Evolutionary conservation across 2,329 filamentous ascomycete genomes (phyloP).

Genomic region (Cladosporium sp.): DNA sequence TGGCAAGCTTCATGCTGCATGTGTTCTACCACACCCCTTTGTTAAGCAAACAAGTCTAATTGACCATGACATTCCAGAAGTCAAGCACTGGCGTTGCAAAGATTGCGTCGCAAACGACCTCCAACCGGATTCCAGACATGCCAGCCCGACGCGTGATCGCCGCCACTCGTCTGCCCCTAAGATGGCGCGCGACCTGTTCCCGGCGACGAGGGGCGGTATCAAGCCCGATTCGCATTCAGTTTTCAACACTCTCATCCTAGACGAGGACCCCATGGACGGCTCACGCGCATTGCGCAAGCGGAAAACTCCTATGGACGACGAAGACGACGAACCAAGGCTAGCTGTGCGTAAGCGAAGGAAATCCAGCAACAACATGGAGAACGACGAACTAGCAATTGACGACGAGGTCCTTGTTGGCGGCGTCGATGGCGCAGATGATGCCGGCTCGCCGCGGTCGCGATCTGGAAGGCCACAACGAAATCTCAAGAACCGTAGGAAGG

Average conservation of each 20-base stretch:
- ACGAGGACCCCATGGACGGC: slow-evolving; percentile 68
- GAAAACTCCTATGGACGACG: slow-evolving; percentile 64
- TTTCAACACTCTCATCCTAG: slow-evolving; percentile 65
- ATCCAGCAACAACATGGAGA: slow-evolving; percentile 25
- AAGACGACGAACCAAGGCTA: slow-evolving; percentile 31
- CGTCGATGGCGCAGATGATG: slow-evolving; percentile 17
- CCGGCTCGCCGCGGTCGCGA: slow-evolving; percentile 27
- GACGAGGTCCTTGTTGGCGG: slow-evolving; percentile 14
- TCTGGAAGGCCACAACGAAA: slow-evolving; percentile 50
- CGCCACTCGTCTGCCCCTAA: slow-evolving; percentile 58
- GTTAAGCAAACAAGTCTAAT: slow-evolving; percentile 17
- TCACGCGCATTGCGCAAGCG: slow-evolving; percentile 74
- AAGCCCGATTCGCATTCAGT: slow-evolving; percentile 69
- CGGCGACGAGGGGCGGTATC: slow-evolving; percentile 57
- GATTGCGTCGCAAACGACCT: slow-evolving; percentile 49
- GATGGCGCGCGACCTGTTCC: slow-evolving; percentile 61
- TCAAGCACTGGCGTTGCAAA: slow-evolving; percentile 56
- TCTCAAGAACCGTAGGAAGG: slow-evolving; percentile 41
- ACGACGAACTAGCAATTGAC: slow-evolving; percentile 14
- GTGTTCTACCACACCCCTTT: neutral
- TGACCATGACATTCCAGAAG: slow-evolving; percentile 38
- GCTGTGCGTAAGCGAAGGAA: slow-evolving; percentile 37
- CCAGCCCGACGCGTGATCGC: slow-evolving; percentile 31
- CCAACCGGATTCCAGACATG: slow-evolving; percentile 37
- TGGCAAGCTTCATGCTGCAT: neutral